These are phyloP conservation scores for Blastocystis sp. DNA, from an alignment of 352 stramenopile species.

Conservation along the genomic window DNA sequence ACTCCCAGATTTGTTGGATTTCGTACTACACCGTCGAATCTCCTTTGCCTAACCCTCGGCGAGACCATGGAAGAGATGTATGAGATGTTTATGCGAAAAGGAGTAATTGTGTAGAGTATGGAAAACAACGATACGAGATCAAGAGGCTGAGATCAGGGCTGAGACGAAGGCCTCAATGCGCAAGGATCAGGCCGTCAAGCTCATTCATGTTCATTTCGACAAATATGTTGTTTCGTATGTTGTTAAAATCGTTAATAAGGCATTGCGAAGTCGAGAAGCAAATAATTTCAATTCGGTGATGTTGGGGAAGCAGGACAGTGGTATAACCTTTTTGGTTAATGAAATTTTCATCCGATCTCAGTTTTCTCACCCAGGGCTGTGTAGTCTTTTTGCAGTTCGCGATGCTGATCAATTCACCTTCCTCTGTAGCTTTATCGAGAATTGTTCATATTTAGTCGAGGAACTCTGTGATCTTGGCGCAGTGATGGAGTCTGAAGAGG, in stretches of 20 bases:
- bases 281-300: conserved; percentile 39
- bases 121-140: conserved; percentile 5
- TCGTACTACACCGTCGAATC: not conserved
- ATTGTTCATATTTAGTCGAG: conserved; percentile 9
- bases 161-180: not conserved
- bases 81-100: not conserved
- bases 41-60: not conserved
- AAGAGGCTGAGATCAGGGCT: conserved; percentile 13
- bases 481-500: not conserved
- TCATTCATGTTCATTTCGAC: conserved; percentile 4
- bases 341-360: conserved; percentile 30
- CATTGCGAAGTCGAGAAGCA: not conserved
- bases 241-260: conserved; percentile 43
- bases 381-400: conserved; percentile 34
- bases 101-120: conserved; percentile 7
- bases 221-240: conserved; percentile 27
- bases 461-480: conserved; percentile 20
- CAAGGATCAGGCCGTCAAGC: conserved; percentile 17
- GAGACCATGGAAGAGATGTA: conserved; percentile 39
- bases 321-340: conserved; percentile 44
- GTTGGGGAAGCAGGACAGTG: not conserved
- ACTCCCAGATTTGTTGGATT: not conserved
- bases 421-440: not conserved
- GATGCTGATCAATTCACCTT: conserved; percentile 20
- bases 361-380: not conserved